Evolutionary conservation across 768 basidiomycete genomes (phyloP).

Genomic region (Peribolospora baueri): DNA sequence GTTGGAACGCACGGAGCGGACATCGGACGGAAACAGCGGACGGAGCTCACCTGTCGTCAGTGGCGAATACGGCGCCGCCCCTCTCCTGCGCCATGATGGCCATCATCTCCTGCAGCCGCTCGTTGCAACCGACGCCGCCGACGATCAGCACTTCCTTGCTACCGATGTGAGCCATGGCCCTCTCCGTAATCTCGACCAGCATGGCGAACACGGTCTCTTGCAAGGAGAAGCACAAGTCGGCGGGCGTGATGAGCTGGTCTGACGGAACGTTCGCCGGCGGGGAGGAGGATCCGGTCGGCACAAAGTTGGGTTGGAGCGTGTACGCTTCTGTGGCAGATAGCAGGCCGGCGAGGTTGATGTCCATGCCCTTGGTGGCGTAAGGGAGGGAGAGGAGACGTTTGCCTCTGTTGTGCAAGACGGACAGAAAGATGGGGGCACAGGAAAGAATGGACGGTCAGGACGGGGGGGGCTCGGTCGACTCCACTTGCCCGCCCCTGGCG

Average conservation of each 20-base stretch:
- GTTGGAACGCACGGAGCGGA: neutral
- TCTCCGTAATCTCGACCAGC: constrained; percentile 95
- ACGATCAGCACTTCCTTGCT: constrained; percentile 92
- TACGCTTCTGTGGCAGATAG: constrained; percentile 68
- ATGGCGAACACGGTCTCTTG: constrained; percentile 95
- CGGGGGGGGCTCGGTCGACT: neutral
- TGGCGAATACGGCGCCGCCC: constrained; percentile 71
- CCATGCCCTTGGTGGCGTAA: constrained; percentile 97
- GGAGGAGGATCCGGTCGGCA: constrained; percentile 17
- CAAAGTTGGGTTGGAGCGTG: constrained; percentile 61
- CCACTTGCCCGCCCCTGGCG: neutral
- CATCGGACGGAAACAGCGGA: no score
- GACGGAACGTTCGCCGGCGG: constrained; percentile 17
- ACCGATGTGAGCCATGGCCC: constrained; percentile 96
- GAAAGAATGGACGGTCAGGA: neutral
- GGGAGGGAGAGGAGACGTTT: constrained; percentile 59
- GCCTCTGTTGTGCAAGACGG: constrained; percentile 30
- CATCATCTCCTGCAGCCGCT: constrained; percentile 95
- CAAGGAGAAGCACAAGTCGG: constrained; percentile 88
- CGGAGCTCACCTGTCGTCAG: constrained; percentile 56
- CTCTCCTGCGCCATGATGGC: constrained; percentile 82
- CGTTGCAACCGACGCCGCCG: constrained; percentile 97
- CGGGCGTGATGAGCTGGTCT: constrained; percentile 60
- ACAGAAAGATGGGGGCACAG: neutral
- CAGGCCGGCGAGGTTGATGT: constrained; percentile 83